Percentiles rank a stretch among this genome's conserved stretches.
Evolutionary conservation across 129 eudicot genomes (phyloP).

Genomic region (Centaurea solstitialis): DNA sequence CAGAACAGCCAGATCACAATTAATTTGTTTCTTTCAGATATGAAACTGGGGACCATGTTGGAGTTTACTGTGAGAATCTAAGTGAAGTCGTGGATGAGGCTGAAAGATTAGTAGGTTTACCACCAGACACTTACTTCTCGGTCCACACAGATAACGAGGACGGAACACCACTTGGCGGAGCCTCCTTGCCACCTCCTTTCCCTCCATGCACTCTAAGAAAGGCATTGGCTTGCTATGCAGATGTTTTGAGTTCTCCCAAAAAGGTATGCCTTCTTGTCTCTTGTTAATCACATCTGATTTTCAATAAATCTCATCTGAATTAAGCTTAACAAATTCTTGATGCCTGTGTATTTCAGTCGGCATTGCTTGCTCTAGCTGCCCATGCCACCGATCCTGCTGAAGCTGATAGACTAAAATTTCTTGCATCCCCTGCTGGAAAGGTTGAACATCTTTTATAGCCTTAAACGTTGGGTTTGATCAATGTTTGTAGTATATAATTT

Average conservation of each 20-base stretch:
- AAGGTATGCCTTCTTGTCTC: conserved; percentile 46
- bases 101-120: conserved; percentile 61
- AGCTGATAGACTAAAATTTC: conserved; percentile 82
- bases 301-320: not conserved
- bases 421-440: conserved; percentile 99
- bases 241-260: conserved; percentile 84
- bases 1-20: not conserved
- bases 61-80: conserved; percentile 89
- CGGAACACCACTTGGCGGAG: conserved; percentile 71
- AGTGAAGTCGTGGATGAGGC: conserved; percentile 84
- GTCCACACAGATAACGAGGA: conserved; percentile 81
- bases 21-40: conserved; percentile 46
- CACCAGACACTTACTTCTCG: conserved; percentile 82
- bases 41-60: conserved; percentile 99
- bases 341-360: conserved; percentile 51
- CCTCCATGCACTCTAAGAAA: conserved; percentile 91
- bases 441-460: conserved; percentile 29
- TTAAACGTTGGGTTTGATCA: not conserved
- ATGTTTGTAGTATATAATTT: not conserved
- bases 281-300: not conserved
- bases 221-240: conserved; percentile 87
- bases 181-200: conserved; percentile 89
- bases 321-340: conserved; percentile 5
- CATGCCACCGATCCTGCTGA: conserved; percentile 88
- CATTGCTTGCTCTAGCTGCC: conserved; percentile 88